A percentile compares a stretch with the other conserved stretches of the same genome.
Evolutionary conservation across 1,139 yeast genomes (phyloP).

Genomic region (Debaryomyces fabryi): DNA sequence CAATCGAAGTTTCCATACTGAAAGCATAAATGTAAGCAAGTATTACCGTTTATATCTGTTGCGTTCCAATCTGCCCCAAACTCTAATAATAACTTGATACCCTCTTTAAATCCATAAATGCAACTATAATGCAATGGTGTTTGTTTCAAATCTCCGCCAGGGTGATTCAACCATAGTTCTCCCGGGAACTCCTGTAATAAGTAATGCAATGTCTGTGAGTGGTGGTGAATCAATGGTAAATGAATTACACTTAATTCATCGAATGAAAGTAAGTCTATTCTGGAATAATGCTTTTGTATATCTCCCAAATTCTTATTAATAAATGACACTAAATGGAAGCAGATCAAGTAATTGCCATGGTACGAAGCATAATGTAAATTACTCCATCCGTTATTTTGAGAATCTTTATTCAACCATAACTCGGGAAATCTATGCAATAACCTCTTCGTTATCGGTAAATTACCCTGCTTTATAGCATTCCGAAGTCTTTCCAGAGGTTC

Average conservation of each 20-base stretch:
- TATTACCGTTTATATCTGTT: constrained; percentile 67
- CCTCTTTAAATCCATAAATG: constrained; percentile 65
- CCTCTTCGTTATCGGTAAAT: constrained; percentile 71
- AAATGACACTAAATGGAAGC: constrained; percentile 56
- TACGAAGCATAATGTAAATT: constrained; percentile 86
- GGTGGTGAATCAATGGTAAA: constrained; percentile 62
- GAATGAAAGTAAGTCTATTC: constrained; percentile 54
- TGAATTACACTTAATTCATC: constrained; percentile 76
- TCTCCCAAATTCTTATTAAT: constrained; percentile 29
- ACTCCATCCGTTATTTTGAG: constrained; percentile 77
- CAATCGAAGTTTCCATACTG: constrained; percentile 74
- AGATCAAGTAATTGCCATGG: constrained; percentile 77
- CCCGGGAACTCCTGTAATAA: constrained; percentile 80
- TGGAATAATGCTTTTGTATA: constrained; percentile 20
- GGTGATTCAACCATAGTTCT: constrained; percentile 56
- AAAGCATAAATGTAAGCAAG: constrained; percentile 79
- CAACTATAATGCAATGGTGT: constrained; percentile 82
- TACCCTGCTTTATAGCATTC: constrained; percentile 72
- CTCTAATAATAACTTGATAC: constrained; percentile 69
- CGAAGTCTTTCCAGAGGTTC: constrained; percentile 75
- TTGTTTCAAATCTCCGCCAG: constrained; percentile 54
- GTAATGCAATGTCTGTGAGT: constrained; percentile 80
- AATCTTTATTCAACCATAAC: constrained; percentile 71
- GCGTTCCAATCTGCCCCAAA: constrained; percentile 76
- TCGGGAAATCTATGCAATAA: constrained; percentile 75